phyloP scores from a whole-genome alignment of 2,329 filamentous ascomycete species.

The Penicillium thymicola region DNA sequence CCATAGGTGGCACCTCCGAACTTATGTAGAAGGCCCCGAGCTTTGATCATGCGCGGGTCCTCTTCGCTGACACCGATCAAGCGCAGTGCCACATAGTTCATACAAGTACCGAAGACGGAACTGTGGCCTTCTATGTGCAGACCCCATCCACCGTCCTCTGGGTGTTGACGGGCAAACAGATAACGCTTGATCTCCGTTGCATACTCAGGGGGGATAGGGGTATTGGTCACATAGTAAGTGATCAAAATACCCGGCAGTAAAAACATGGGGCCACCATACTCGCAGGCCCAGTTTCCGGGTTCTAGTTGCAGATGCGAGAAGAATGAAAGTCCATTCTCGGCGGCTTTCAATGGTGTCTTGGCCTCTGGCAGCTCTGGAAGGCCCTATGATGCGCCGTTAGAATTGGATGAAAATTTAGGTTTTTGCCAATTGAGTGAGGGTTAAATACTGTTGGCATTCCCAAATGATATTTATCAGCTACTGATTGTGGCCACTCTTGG shows the following conservation, averaged over 20 bases:
- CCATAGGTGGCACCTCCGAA: slow-evolving; percentile 78
- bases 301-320: slow-evolving; percentile 86
- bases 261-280: slow-evolving; percentile 98
- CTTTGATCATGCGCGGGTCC: slow-evolving; percentile 80
- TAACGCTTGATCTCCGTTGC: slow-evolving; percentile 91
- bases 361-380: slow-evolving; percentile 69
- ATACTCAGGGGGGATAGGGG: slow-evolving; percentile 74
- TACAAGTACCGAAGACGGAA: slow-evolving; percentile 80
- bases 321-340: slow-evolving; percentile 79
- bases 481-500: slow-evolving; percentile 77
- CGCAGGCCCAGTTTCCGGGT: slow-evolving; percentile 91
- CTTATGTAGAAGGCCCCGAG: slow-evolving; percentile 75
- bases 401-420: neutral
- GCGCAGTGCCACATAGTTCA: slow-evolving; percentile 82
- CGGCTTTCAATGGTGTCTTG: slow-evolving; percentile 70
- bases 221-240: slow-evolving; percentile 84
- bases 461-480: slow-evolving; percentile 85
- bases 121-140: slow-evolving; percentile 92
- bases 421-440: slow-evolving; percentile 1
- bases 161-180: slow-evolving; percentile 77
- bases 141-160: slow-evolving; percentile 93
- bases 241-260: slow-evolving; percentile 81
- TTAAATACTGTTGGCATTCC: slow-evolving; percentile 69
- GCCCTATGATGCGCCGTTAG: slow-evolving; percentile 50
- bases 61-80: slow-evolving; percentile 80